phyloP scores from a whole-genome alignment of 2,329 filamentous ascomycete species.

The Botrytis paeoniae region DNA sequence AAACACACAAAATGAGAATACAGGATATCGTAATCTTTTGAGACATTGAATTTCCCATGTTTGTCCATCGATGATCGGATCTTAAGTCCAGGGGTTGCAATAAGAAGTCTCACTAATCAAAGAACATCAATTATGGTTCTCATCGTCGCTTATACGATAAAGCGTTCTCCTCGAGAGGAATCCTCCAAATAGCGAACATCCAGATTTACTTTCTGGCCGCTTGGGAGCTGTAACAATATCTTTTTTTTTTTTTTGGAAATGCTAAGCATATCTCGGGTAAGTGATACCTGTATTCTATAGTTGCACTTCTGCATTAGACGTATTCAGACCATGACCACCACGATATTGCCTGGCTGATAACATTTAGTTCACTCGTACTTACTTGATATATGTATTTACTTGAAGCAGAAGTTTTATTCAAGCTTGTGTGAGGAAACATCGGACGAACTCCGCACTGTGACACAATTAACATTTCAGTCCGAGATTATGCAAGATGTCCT shows the following conservation, averaged over 20 bases:
- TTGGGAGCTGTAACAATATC: neutral
- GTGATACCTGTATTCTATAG: neutral
- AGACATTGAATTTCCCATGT: neutral
- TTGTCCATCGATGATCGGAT: neutral
- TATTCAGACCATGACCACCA: neutral
- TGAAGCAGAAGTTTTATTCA: neutral
- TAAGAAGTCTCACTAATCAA: neutral
- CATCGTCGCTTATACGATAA: neutral
- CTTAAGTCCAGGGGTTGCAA: neutral
- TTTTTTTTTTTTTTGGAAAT: neutral
- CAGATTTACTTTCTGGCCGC: neutral
- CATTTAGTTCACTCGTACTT: neutral
- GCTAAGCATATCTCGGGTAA: neutral
- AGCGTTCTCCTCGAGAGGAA: neutral
- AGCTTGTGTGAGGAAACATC: neutral
- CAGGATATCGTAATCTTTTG: neutral
- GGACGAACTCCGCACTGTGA: neutral
- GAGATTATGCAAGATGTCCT: constrained; percentile 6
- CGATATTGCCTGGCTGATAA: neutral
- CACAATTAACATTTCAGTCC: neutral
- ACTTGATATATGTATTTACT: neutral
- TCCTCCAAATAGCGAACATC: neutral
- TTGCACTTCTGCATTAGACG: neutral
- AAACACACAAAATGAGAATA: neutral
- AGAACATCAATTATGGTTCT: neutral